Base-by-base conservation (phyloP, 257 asterid species). In the Plectranthus barbatus region DNA sequence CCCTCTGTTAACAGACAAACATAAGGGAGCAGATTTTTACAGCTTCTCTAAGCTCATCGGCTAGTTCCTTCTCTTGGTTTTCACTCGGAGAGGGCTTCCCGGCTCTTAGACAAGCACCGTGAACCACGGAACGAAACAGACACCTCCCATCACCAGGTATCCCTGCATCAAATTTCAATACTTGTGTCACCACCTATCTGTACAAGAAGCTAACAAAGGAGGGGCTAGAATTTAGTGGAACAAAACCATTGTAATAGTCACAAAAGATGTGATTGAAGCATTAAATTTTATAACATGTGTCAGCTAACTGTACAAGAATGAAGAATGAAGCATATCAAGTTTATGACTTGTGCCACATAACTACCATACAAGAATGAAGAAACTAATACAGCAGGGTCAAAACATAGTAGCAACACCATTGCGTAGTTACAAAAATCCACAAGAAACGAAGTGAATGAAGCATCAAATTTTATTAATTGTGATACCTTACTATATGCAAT, bases 111-210 rank as follows among this genome's bases (percentile, higher is more conserved):
- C 84, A 67, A 69, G 79, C 87, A 61, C 95, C 92, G 20, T 82
- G 90, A 67, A 78, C 92, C 64, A 84, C 87, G 1, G 95, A 86
- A 26, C 92, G 79, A 50, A 86, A 86, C 73, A 86, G 76, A 69
- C 95, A 86, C 74, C 95, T 78, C n/a, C 95, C 90, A 40, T 84
- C 95, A 0, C 95, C 90, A 19, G 91, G 87, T 76, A 86, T 73
- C 51, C 90, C 90, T 85, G 74, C 65, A 69, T 34, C 74, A 66
- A 9, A 65, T 56, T 31, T 56, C 31, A 62, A 58, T 46, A 15
- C 18, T 9, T 26, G 15, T 17, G 23, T 21, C 72, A 60, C n/a
- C n/a, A n/a, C 51, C 49, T 17, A 56, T 24, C 62, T 40, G 7
- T 40, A 26, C 17, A 20, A 48, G n/a, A 15, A 62, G 34, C 46